Evolutionary conservation across 345 rosid genomes (phyloP), one percentile per base, ranked within the genome.

Genomic region (Kandelia obovata): DNA sequence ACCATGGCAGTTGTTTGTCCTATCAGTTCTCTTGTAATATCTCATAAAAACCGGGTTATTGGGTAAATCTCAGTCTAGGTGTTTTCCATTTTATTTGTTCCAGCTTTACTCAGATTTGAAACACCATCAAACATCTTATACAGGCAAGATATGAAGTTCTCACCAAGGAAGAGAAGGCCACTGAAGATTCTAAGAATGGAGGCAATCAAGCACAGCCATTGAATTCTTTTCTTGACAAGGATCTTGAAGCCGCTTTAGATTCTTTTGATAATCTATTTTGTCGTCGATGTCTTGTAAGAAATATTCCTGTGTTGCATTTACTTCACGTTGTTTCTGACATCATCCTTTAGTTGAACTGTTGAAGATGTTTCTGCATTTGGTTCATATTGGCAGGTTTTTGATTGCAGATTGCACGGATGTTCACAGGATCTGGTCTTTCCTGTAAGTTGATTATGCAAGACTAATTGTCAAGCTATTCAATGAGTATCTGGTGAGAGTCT

Each of bases 321-420:
- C 19, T 56, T 32, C 77, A 34, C 23, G 19, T 31, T 73, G 21
- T 69, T 61, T 61, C 32, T 6, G 53, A 34, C 35, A 31, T 27
- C 57, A 59, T 16, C 51, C 30, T 23, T 23, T 51, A 25, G 59
- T 56, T 9, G 31, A 43, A 43, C 49, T 13, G 15, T 63, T 64
- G 55, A 62, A 51, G 58, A 43, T 47, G 57, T 62, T 31, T 47
- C 60, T 74, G 16, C 69, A 27, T 63, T 37, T 53, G 13, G 58
- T 70, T 68, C 56, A 55, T 77, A 58, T 82, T 52, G 64, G 79
- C 85, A 95, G 99, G 98, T 95, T 10, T 95, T 95, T 78, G 98
- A 95, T 76, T 95, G 99, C 85, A 89, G 96, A 75, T 90, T 95
- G 58, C 99, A 95, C 60, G 99, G 99, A 60, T 92, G 99, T 80